phyloP scores from a whole-genome alignment of 2,329 filamentous ascomycete species.

The Scorias spongiosa region DNA sequence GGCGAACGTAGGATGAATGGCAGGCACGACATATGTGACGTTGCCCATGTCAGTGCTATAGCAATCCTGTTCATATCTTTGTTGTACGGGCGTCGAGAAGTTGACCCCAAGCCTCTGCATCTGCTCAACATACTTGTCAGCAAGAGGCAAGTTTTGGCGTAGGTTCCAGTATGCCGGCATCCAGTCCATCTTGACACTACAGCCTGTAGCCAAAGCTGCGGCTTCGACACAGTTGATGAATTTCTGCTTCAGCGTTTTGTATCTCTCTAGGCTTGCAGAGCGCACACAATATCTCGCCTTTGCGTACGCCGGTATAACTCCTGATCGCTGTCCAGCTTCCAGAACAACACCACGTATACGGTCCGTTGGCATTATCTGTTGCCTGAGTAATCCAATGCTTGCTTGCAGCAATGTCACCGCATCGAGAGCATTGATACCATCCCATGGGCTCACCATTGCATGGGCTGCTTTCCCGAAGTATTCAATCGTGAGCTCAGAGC shows the following conservation, averaged over 20 bases:
- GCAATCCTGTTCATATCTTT: constrained; percentile 29
- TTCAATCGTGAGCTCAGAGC: constrained; percentile 29
- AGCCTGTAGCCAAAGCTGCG: constrained; percentile 34
- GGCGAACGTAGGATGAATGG: constrained; percentile 36
- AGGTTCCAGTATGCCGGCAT: constrained; percentile 38
- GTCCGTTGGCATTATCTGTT: constrained; percentile 26
- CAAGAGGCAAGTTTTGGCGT: constrained; percentile 38
- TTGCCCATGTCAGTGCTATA: constrained; percentile 47
- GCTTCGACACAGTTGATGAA: constrained; percentile 31
- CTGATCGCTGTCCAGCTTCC: constrained; percentile 17
- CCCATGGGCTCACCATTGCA: constrained; percentile 21
- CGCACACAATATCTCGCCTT: constrained; percentile 24
- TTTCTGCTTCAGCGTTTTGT: constrained; percentile 17
- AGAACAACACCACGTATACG: constrained; percentile 21
- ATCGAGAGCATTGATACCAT: constrained; percentile 22
- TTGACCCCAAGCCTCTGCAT: constrained; percentile 21
- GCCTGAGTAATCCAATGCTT: constrained; percentile 21
- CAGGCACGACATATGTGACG: constrained; percentile 42
- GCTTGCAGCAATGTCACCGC: constrained; percentile 19
- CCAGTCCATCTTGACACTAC: constrained; percentile 29
- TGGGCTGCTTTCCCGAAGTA: constrained; percentile 30
- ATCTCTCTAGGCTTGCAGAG: constrained; percentile 15
- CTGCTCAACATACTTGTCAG: constrained; percentile 8
- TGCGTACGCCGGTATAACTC: constrained; percentile 27
- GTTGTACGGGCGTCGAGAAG: constrained; percentile 22